Percentiles rank a stretch among this genome's conserved stretches.
phyloP scores from a whole-genome alignment of 2,329 filamentous ascomycete species.

The Colletotrichum costaricense region DNA sequence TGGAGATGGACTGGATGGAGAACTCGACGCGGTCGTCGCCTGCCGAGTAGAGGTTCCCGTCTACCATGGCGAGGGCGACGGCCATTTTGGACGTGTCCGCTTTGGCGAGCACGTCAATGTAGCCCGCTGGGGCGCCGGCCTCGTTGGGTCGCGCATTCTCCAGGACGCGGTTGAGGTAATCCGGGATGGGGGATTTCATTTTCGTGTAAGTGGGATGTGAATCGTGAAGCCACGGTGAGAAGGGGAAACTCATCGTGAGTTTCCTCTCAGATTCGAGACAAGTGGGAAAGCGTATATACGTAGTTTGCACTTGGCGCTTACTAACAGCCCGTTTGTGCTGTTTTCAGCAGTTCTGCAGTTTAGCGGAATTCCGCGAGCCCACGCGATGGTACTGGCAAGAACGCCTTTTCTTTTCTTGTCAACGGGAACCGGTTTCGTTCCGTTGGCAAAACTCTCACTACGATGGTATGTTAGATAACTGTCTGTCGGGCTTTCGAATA shows the following conservation, averaged over 20 bases:
- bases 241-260: background rate
- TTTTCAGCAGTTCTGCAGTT: background rate
- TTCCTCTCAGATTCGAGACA: background rate
- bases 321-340: background rate
- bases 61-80: slow-evolving; percentile 52
- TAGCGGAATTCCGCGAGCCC: background rate
- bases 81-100: slow-evolving; percentile 52
- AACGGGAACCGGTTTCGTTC: no score
- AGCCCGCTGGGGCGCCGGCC: slow-evolving; percentile 46
- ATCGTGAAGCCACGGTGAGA: background rate
- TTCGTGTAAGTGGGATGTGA: background rate
- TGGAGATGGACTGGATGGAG: slow-evolving; percentile 55
- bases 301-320: background rate
- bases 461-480: no score
- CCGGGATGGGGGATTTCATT: slow-evolving; percentile 50
- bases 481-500: no score
- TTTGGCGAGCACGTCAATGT: slow-evolving; percentile 51
- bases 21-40: slow-evolving; percentile 53
- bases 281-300: background rate
- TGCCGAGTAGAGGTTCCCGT: slow-evolving; percentile 51
- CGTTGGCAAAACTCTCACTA: no score
- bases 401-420: no score
- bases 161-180: slow-evolving; percentile 46
- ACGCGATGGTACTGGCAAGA: background rate
- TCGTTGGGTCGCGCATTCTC: slow-evolving; percentile 45